These are phyloP conservation scores for Scutellaria minor DNA, from an alignment of 257 asterid species.

Conservation along the genomic window DNA sequence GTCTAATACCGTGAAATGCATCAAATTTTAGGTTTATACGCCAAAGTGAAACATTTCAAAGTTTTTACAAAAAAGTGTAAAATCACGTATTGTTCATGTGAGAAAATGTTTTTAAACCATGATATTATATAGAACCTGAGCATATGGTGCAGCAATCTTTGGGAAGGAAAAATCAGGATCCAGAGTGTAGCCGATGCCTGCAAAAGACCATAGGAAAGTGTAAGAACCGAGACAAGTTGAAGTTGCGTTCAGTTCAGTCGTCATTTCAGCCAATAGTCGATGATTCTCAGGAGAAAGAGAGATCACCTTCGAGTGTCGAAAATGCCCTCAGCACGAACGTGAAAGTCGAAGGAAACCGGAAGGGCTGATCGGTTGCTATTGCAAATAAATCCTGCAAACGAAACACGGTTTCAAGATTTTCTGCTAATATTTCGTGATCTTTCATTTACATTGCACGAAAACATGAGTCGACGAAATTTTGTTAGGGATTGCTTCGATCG, in stretches of 20 bases:
- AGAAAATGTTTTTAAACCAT: too few relatives aligned
- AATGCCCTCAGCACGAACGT: slow-evolving; percentile 93
- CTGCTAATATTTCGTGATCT: too few relatives aligned
- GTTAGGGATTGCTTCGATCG: background rate
- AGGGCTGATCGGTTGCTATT: slow-evolving; percentile 97
- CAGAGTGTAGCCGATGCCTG: slow-evolving; percentile 87
- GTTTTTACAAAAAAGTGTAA: too few relatives aligned
- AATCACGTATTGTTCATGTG: too few relatives aligned
- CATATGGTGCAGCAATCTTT: slow-evolving; percentile 95
- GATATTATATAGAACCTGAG: slow-evolving; percentile 40
- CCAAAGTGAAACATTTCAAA: too few relatives aligned
- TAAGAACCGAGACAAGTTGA: background rate
- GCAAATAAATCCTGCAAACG: slow-evolving; percentile 92
- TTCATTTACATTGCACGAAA: background rate
- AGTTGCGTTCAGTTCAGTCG: background rate
- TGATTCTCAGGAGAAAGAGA: slow-evolving; percentile 12
- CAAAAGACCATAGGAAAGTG: slow-evolving; percentile 7
- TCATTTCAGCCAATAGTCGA: too few relatives aligned
- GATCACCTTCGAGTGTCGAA: slow-evolving; percentile 92
- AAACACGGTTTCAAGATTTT: too few relatives aligned
- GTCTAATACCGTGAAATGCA: too few relatives aligned
- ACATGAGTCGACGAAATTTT: background rate
- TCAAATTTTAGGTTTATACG: too few relatives aligned
- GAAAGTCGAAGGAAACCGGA: slow-evolving; percentile 92
- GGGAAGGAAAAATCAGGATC: slow-evolving; percentile 90